These are phyloP conservation scores for Pleurotus djamor DNA, from an alignment of 768 basidiomycete species.

Conservation along the genomic window DNA sequence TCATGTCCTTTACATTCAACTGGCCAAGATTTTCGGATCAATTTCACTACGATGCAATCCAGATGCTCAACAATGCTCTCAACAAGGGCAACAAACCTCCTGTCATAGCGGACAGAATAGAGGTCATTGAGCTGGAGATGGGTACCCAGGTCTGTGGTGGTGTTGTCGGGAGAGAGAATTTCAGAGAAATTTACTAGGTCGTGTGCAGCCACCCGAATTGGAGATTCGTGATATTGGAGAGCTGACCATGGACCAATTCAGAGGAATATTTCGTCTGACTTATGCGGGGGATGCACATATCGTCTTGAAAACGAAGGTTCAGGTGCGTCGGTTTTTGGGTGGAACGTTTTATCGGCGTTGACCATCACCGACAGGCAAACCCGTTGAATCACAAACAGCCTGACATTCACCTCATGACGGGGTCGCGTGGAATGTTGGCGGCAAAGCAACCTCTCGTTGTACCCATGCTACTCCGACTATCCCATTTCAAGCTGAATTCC, in stretches of 20 bases:
- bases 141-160: constrained; percentile 77
- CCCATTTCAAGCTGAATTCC: constrained; percentile 90
- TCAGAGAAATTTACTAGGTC: neutral
- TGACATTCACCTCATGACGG: constrained; percentile 83
- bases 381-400: constrained; percentile 92
- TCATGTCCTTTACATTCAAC: constrained; percentile 89
- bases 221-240: constrained; percentile 98
- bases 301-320: constrained; percentile 86
- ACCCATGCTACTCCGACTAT: constrained; percentile 96
- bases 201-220: constrained; percentile 86
- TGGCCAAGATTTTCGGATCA: constrained; percentile 97
- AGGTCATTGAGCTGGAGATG: constrained; percentile 99
- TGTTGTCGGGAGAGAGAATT: neutral
- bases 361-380: constrained; percentile 64
- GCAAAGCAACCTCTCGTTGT: constrained; percentile 95
- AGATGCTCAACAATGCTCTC: constrained; percentile 95
- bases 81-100: constrained; percentile 98
- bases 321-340: constrained; percentile 46
- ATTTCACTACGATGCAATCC: constrained; percentile 94
- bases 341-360: neutral
- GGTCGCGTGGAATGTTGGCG: constrained; percentile 85
- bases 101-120: constrained; percentile 95
- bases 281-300: constrained; percentile 95
- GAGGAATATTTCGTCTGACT: constrained; percentile 94
- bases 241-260: constrained; percentile 91